These are phyloP conservation scores for Irineochytrium annulatum DNA, from an alignment of 192 early-diverging fungal species.

Conservation along the genomic window DNA sequence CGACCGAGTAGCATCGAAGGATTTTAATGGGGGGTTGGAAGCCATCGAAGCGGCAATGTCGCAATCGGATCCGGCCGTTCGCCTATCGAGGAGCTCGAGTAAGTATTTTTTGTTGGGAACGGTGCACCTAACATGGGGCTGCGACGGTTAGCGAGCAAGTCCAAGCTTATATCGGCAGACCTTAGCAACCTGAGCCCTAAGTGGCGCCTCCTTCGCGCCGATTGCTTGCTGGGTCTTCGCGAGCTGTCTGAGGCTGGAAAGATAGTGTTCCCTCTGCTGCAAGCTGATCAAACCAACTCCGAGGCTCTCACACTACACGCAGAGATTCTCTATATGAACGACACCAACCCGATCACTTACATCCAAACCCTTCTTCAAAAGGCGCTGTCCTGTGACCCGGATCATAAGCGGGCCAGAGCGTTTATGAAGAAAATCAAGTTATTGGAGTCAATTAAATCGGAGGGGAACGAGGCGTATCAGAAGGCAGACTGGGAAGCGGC, in stretches of 20 bases:
- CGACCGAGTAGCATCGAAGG: background rate
- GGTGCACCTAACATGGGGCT: background rate
- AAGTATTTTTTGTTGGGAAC: background rate
- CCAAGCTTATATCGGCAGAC: slow-evolving; percentile 11
- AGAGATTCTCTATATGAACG: slow-evolving; percentile 65
- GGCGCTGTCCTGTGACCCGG: slow-evolving; percentile 74
- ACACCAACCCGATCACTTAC: slow-evolving; percentile 30
- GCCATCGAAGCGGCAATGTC: slow-evolving; percentile 42
- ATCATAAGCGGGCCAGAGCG: slow-evolving; percentile 61
- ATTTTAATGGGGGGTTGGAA: slow-evolving; percentile 1
- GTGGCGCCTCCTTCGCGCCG: slow-evolving; percentile 64
- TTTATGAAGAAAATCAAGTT: slow-evolving; percentile 61
- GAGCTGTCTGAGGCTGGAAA: slow-evolving; percentile 61
- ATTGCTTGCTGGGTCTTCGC: slow-evolving; percentile 58
- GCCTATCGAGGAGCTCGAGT: background rate
- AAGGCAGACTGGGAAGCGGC: slow-evolving; percentile 53
- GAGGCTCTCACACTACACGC: slow-evolving; percentile 69
- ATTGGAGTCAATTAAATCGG: slow-evolving; percentile 63
- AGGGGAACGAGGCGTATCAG: slow-evolving; percentile 74
- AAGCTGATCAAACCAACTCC: slow-evolving; percentile 59
- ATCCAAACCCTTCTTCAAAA: slow-evolving; percentile 36
- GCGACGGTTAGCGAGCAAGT: slow-evolving; percentile 4
- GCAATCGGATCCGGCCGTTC: slow-evolving; percentile 34
- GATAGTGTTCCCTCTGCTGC: slow-evolving; percentile 49
- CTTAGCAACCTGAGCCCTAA: slow-evolving; percentile 26